Evolutionary conservation across 2,329 filamentous ascomycete species (phyloP).

Genomic region (Ophiostoma tasmaniense): DNA sequence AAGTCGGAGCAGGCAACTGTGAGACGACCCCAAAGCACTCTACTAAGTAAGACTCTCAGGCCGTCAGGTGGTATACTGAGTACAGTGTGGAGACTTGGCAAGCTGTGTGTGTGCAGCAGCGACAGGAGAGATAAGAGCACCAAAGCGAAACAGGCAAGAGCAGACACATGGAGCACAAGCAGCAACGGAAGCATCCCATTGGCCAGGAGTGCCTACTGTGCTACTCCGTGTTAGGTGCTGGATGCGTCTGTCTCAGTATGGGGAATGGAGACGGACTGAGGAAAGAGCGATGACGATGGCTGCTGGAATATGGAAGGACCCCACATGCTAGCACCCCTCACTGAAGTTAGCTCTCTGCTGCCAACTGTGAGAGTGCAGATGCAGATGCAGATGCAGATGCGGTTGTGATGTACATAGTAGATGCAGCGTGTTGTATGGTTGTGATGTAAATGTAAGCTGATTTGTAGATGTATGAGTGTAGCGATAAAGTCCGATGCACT

Average conservation of each 20-base stretch:
- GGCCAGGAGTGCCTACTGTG: not conserved
- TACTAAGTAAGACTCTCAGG: too few relatives aligned
- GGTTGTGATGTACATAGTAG: too few relatives aligned
- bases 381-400: not conserved
- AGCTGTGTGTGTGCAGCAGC: not conserved
- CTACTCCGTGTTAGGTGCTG: not conserved
- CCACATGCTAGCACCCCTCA: not conserved
- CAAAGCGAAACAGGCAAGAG: not conserved
- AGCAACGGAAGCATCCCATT: not conserved
- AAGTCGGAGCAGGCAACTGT: not conserved
- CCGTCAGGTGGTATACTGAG: not conserved
- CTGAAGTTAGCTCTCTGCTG: not conserved
- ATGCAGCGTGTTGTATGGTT: too few relatives aligned
- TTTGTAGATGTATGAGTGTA: not conserved
- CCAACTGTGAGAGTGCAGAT: not conserved
- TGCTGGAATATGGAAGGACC: not conserved
- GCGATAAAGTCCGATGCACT: not conserved
- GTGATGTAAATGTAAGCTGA: too few relatives aligned
- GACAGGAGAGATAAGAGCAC: not conserved
- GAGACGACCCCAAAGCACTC: not conserved
- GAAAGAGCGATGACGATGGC: not conserved
- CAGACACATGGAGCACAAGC: slow-evolving; percentile 1
- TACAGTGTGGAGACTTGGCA: slow-evolving; percentile 1
- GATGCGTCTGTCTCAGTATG: not conserved
- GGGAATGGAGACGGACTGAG: not conserved